These are phyloP conservation scores for Trichoderma harzianum DNA, from an alignment of 2,329 filamentous ascomycete species.

Conservation along the genomic window DNA sequence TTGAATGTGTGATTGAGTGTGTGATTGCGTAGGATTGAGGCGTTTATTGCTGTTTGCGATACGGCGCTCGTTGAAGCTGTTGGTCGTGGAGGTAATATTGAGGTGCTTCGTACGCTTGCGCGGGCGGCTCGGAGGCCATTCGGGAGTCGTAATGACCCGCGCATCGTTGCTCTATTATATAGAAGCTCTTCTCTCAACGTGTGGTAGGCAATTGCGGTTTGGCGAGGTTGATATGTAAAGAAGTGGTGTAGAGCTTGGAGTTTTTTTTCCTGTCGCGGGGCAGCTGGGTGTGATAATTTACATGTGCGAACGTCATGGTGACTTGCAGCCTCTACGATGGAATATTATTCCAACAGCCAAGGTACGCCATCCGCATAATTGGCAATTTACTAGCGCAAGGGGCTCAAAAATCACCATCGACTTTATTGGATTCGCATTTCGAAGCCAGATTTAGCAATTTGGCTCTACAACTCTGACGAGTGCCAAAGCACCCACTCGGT, in stretches of 20 bases:
- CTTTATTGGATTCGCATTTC: not conserved
- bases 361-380: too few relatives aligned
- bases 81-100: not conserved
- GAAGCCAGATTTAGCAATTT: not conserved
- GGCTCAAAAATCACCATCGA: not conserved
- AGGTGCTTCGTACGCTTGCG: constrained; percentile 19
- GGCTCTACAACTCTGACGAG: not conserved
- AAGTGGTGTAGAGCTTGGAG: constrained; percentile 8
- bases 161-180: constrained; percentile 14
- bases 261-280: constrained; percentile 14
- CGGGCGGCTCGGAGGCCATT: constrained; percentile 24
- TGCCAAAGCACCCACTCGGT: too few relatives aligned
- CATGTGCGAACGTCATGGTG: constrained; percentile 17
- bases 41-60: not conserved
- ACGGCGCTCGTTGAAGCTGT: not conserved
- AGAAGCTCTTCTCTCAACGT: not conserved
- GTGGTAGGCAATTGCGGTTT: not conserved
- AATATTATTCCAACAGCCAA: not conserved
- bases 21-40: not conserved
- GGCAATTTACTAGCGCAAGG: not conserved
- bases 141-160: constrained; percentile 23
- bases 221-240: not conserved
- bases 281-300: not conserved
- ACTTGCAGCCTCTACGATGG: not conserved
- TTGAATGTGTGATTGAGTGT: not conserved